Conservation (phyloP, 2,329 filamentous ascomycete genomes). For the Ceratocystis cubensis region DNA sequence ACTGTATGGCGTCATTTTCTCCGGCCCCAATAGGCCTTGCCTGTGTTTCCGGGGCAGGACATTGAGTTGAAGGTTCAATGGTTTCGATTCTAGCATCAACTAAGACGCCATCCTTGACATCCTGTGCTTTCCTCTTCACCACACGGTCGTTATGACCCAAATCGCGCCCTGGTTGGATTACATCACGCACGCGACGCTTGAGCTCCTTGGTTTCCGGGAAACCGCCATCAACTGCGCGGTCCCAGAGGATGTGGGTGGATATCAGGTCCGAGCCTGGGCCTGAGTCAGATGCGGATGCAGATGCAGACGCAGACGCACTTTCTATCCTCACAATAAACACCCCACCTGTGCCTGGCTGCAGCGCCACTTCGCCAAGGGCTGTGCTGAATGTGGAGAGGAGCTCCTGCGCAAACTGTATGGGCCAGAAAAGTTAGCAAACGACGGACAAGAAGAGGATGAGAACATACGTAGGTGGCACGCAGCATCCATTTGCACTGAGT, state of each 20-base stretch:
- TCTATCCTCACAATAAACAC: conserved; percentile 63
- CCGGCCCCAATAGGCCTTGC: not conserved
- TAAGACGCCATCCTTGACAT: conserved; percentile 26
- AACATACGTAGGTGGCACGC: conserved; percentile 65
- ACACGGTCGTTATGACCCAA: conserved; percentile 67
- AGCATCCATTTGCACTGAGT: conserved; percentile 92
- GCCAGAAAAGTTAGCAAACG: not conserved
- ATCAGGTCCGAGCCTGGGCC: conserved; percentile 5
- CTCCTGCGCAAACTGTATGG: conserved; percentile 72
- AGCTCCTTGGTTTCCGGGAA: conserved; percentile 92
- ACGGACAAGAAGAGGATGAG: not conserved
- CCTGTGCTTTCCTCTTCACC: not conserved
- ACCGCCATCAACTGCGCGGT: conserved; percentile 71
- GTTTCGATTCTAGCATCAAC: conserved; percentile 10
- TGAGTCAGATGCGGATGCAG: not conserved
- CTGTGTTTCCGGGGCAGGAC: not conserved
- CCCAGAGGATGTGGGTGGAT: conserved; percentile 54
- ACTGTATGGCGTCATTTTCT: not conserved
- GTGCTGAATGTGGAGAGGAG: conserved; percentile 85
- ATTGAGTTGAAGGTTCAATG: not conserved
- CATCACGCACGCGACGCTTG: conserved; percentile 70
- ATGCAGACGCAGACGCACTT: conserved; percentile 24
- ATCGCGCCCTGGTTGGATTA: conserved; percentile 64
- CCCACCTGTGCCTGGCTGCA: conserved; percentile 76
- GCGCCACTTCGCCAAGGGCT: conserved; percentile 70